A percentile compares a stretch with the other conserved stretches of the same genome.
Evolutionary conservation across 805 yeast genomes (phyloP).

Genomic region (Yarrowia sp.): DNA sequence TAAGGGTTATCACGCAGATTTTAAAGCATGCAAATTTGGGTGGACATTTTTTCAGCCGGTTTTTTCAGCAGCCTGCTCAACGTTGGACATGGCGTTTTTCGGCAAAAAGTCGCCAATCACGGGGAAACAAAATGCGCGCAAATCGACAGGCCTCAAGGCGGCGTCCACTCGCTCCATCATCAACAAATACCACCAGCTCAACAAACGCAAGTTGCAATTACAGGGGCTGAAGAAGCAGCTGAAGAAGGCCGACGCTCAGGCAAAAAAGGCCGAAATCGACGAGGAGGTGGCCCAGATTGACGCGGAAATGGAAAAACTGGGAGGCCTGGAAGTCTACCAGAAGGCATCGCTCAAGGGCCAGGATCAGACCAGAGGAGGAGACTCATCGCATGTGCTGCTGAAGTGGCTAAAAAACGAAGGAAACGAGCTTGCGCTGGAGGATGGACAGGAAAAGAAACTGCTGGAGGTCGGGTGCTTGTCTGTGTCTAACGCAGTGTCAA

Average conservation of each 20-base stretch:
- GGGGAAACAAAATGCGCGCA: constrained; percentile 16
- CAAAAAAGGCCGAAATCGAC: background rate
- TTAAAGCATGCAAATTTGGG: constrained; percentile 1
- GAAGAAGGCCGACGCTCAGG: background rate
- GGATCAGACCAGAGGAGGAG: constrained; percentile 76
- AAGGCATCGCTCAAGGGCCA: constrained; percentile 86
- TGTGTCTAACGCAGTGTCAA: constrained; percentile 64
- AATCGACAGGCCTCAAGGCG: constrained; percentile 12
- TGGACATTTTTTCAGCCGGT: background rate
- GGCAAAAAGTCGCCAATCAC: constrained; percentile 22
- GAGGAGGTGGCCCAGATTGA: constrained; percentile 52
- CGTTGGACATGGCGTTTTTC: constrained; percentile 7
- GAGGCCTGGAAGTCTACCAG: constrained; percentile 80
- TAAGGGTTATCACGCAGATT: constrained; percentile 23
- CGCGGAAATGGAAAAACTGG: constrained; percentile 59
- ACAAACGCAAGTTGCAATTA: constrained; percentile 1
- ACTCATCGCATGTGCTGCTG: constrained; percentile 78
- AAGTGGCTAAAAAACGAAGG: constrained; percentile 56
- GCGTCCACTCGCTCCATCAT: constrained; percentile 4
- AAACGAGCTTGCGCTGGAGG: constrained; percentile 14
- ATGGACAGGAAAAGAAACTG: constrained; percentile 40
- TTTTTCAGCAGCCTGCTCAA: background rate
- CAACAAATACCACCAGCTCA: constrained; percentile 23
- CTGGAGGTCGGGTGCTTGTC: constrained; percentile 84
- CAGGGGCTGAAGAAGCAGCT: constrained; percentile 2